Evolutionary conservation across 352 stramenopile species (phyloP), one percentile per base, ranked within the genome.

Genomic region (Pythium pyrilobum): DNA sequence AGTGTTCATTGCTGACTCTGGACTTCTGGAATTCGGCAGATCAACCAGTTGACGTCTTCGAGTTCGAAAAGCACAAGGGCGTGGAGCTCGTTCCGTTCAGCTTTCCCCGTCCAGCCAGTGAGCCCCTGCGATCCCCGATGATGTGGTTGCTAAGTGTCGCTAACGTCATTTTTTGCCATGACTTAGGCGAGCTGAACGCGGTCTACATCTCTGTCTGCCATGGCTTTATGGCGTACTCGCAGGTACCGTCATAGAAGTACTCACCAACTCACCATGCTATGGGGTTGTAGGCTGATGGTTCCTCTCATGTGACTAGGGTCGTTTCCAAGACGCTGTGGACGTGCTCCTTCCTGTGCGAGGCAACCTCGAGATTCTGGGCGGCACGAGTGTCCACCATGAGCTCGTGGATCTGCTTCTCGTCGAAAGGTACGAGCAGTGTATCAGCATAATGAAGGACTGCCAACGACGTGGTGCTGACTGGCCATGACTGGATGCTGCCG

Each of bases 371-470:
- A 52, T 90, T n/a, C 72, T 95, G 27, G 81, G 84, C 24, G 81
- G 79, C 36, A 90, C 81, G 4, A 62, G 60, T 13, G 71, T 89
- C 18, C 72, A 92, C 56, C 75, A 88, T 38, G 84, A 92, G 41
- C 57, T 95, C 13, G 48, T 90, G 8, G 77, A 92, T 1, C 54
- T 91, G 43, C 69, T 95, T 0, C 67, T 92, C 15, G 74, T 92
- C 13, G 84, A 95, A 43, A 85, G 78, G 84, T 95, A 66, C 36
- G 67, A 32, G 31, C 7, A 11, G 16, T 47, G 5, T n/a, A n/a
- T n/a, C n/a, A n/a, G n/a, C n/a, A n/a, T n/a, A n/a, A n/a, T n/a
- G n/a, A n/a, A n/a, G n/a, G n/a, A n/a, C n/a, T n/a, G n/a, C n/a
- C n/a, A n/a, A n/a, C n/a, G 24, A 18, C 3, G 7, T 27, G 24